Evolutionary conservation across 306 rosid species (phyloP).

Genomic region (Mimosa bimucronata): DNA sequence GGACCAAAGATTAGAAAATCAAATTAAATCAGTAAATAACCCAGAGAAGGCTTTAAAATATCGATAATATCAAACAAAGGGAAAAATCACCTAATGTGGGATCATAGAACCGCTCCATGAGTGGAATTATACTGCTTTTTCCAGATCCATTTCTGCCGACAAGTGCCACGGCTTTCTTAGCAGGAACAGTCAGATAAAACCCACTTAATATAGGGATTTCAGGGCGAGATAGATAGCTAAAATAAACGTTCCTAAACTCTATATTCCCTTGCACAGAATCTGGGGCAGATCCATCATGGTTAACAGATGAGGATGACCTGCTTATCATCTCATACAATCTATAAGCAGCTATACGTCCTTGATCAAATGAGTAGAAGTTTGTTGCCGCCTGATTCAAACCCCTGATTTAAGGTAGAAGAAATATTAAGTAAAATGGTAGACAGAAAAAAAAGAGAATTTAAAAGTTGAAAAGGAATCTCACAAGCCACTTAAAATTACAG

Average conservation of each 20-base stretch:
- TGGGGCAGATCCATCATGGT: constrained; percentile 80
- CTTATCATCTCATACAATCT: constrained; percentile 99
- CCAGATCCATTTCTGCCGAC: constrained; percentile 99
- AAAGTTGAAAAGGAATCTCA: constrained; percentile 52
- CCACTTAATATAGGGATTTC: constrained; percentile 99
- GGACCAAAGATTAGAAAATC: constrained; percentile 55
- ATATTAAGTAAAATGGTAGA: constrained; percentile 20
- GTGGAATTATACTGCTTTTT: constrained; percentile 98
- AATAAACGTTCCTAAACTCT: constrained; percentile 97
- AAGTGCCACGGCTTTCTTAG: constrained; percentile 98
- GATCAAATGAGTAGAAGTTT: constrained; percentile 98
- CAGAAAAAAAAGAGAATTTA: background rate
- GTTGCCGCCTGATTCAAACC: constrained; percentile 99
- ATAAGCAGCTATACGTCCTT: constrained; percentile 98
- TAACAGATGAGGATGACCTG: constrained; percentile 85
- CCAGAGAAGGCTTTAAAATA: constrained; percentile 18
- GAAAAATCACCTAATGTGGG: constrained; percentile 84
- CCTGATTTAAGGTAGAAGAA: constrained; percentile 53
- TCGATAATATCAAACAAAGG: constrained; percentile 25
- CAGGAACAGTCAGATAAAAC: constrained; percentile 96
- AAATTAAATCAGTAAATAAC: constrained; percentile 33
- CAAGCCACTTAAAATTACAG: constrained; percentile 99
- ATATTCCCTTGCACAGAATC: constrained; percentile 87
- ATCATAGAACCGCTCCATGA: constrained; percentile 99
- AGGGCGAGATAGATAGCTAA: constrained; percentile 98